Base-by-base conservation (phyloP, 495 filamentous ascomycete species). In the Chaetomidium leptoderma region DNA sequence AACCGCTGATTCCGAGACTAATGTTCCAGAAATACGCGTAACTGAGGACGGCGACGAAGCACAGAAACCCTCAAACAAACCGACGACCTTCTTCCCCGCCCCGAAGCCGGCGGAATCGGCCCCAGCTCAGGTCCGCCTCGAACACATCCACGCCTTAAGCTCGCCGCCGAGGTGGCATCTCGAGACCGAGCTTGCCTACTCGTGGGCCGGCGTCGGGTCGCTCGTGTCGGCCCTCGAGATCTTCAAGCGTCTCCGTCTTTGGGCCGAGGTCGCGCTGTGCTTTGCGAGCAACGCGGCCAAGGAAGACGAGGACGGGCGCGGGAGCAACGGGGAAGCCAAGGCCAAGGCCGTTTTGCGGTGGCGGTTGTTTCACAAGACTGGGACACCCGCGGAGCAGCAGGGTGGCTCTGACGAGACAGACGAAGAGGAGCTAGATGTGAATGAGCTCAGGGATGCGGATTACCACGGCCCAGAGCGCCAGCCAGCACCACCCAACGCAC, bases 241-340 rank as follows among this genome's bases (percentile, higher is more conserved):
- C 63, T 99, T 96, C 73, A 91, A 95, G 72, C 81, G 93, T 4
- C 77, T 99, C 11, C 85, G 92, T 45, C 86, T 99, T 74, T 97
- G 92, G 92, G 88, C 93, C 10, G 93, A 99, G 73, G 90, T 88
- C 9, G 93, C 95, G 0, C 79, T 99, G 1, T 99, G 93, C 70
- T 90, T 87, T 67, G 78, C 79, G 7, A 74, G 69, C 35, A 69
- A 68, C 55, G 73, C 73, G 0, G 87, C 87, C 13, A 82, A 83
- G 2, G 88, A 86, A 2, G 90, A 95, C 36, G 78, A 84, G 42
- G 73, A 71, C 24, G 76, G 75, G 11, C 70, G 76, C 4, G 75
- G 77, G 3, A 71, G 66, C 29, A 70, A 69, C 24, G 77, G 72
- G 9, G 93, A 97, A 71, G 88, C 86, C 19, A 93, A 92, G 67